Conservation (phyloP, 2,329 filamentous ascomycete species). For the Chaetoscypha palmicola region DNA sequence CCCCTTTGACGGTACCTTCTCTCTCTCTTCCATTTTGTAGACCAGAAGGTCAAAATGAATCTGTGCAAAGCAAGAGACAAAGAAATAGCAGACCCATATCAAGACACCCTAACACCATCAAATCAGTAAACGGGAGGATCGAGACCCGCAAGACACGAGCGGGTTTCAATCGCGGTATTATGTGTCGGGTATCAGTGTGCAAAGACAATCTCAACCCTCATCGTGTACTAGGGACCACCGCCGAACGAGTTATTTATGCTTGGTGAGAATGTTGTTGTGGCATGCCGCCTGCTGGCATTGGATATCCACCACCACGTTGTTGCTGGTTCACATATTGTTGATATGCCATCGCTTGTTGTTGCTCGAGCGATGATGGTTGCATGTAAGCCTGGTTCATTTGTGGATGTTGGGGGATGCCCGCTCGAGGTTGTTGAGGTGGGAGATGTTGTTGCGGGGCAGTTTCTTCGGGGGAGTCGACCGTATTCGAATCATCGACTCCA, state of each 20-base stretch:
- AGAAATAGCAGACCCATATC: slow-evolving; percentile 20
- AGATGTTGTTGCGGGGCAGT: slow-evolving; percentile 67
- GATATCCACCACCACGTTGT: slow-evolving; percentile 65
- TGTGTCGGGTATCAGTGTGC: slow-evolving; percentile 52
- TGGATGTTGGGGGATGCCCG: slow-evolving; percentile 55
- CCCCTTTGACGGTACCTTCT: too few relatives aligned
- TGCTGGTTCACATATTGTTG: slow-evolving; percentile 73
- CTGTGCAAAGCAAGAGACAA: slow-evolving; percentile 12
- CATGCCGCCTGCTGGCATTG: slow-evolving; percentile 71
- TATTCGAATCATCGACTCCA: slow-evolving; percentile 66
- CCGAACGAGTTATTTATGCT: slow-evolving; percentile 43
- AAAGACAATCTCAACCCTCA: slow-evolving; percentile 28
- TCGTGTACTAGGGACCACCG: slow-evolving; percentile 21
- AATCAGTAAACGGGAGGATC: slow-evolving; percentile 22
- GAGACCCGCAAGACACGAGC: slow-evolving; percentile 28
- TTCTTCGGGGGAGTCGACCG: slow-evolving; percentile 89
- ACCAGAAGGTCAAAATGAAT: slow-evolving; percentile 12
- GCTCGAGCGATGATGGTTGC: slow-evolving; percentile 45
- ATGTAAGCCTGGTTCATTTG: slow-evolving; percentile 62
- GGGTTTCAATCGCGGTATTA: slow-evolving; percentile 33
- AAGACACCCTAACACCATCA: slow-evolving; percentile 30
- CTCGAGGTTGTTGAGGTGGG: slow-evolving; percentile 53
- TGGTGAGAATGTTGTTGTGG: slow-evolving; percentile 77
- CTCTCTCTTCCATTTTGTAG: slow-evolving; percentile 18
- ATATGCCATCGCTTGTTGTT: slow-evolving; percentile 73